Evolutionary conservation across 768 basidiomycete species (phyloP), one percentile per base, ranked within the genome.

Genomic region (Coprinellus micaceus): DNA sequence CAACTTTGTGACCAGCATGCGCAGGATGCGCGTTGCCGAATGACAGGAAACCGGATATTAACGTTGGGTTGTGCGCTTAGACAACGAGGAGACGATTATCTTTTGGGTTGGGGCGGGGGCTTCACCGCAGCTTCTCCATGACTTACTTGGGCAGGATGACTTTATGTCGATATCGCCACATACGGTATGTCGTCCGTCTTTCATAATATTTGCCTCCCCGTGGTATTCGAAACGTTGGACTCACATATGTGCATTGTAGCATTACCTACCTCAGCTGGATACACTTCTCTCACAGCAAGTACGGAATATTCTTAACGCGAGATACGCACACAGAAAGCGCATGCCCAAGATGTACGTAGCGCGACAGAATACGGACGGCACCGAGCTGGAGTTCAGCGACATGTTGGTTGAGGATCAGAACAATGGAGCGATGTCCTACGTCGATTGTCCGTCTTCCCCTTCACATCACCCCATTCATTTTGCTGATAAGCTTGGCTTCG

Each of bases 391-490:
- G 69, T 98, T 96, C 64, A 90, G 89, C 60, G 97, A 99, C 72
- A 90, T 97, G 90, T 79, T 99, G 12, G 85, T 97, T 24, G 97
- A 99, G 74, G 97, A 99, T 71, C 83, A 88, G 68, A 99, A 99
- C 66, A 97, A 96, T 63, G 94, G 91, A n/a, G 88, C 87, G 0
- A 82, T 95, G 84, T 87, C 91, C 1, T 97, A 96, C 71, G 71
- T 86, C 4, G 93, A 97, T 67, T 94, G 94, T 96, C 64, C 60
- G 86, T 77, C 5, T 45, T 15, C 19, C 36, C 46, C 50, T 46
- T 30, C 24, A 28, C 4, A 26, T 13, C 15, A 17, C 9, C 26
- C 17, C 3, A 9, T 40, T 28, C 22, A 19, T 3, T 5, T 3
- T 39, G 15, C 33, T 30, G 2, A 39, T 11, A 47, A 25, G 12